phyloP scores from a whole-genome alignment of 108 stramenopile species.

The Cyclotella sp. region DNA sequence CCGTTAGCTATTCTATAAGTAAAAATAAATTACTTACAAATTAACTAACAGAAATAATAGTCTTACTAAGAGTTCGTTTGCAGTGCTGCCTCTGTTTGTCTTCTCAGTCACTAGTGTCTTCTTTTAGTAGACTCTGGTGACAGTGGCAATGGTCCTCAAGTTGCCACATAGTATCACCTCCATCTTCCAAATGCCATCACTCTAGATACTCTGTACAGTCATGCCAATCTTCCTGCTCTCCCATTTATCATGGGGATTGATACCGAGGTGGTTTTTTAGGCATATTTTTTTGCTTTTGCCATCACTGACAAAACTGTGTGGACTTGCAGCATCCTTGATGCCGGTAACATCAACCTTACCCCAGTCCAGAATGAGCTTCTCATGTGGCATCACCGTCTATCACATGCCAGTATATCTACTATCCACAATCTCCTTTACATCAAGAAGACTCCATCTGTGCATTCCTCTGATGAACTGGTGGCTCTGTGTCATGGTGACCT shows the following conservation, averaged over 20 bases:
- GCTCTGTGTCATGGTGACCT: not conserved
- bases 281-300: not conserved
- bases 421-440: not conserved
- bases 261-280: too few species aligned
- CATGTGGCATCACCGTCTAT: not conserved
- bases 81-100: too few species aligned
- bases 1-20: too few species aligned
- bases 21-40: too few species aligned
- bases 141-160: not conserved
- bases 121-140: not conserved
- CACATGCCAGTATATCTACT: not conserved
- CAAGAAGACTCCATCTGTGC: not conserved
- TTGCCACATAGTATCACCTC: not conserved
- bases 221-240: too few species aligned
- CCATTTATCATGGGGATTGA: too few species aligned
- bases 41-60: too few species aligned
- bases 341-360: not conserved
- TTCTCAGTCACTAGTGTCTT: constrained; percentile 5
- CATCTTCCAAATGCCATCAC: too few species aligned
- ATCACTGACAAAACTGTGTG: not conserved
- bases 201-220: too few species aligned
- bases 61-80: too few species aligned
- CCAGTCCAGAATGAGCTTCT: not conserved
- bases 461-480: not conserved
- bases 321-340: not conserved